Percentiles rank a stretch among this genome's conserved stretches.
phyloP scores from a whole-genome alignment of 805 yeast genomes.

The Barnettozyma populi region DNA sequence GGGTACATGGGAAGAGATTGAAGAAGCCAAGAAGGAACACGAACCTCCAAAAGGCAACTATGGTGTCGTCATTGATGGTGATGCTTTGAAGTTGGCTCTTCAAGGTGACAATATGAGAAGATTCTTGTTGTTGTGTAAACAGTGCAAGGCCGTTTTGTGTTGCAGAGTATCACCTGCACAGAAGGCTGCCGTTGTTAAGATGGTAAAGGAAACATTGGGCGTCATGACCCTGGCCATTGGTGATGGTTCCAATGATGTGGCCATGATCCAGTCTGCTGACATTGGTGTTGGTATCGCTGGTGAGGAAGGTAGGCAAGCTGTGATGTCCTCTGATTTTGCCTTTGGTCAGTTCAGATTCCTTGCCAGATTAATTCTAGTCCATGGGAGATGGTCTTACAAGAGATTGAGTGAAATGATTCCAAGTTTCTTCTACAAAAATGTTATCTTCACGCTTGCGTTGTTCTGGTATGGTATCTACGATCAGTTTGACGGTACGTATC shows the following conservation, averaged over 20 bases:
- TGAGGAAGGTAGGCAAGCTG: constrained; percentile 88
- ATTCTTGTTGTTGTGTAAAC: constrained; percentile 68
- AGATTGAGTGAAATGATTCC: constrained; percentile 82
- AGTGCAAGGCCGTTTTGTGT: constrained; percentile 76
- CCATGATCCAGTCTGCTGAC: constrained; percentile 86
- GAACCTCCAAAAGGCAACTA: constrained; percentile 60
- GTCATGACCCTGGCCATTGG: constrained; percentile 88
- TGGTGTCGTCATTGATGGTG: constrained; percentile 79
- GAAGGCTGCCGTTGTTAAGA: constrained; percentile 74
- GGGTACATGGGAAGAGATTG: constrained; percentile 56
- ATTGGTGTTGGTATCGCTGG: constrained; percentile 90
- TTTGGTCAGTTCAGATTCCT: constrained; percentile 76
- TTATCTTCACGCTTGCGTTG: constrained; percentile 64
- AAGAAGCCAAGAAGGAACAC: constrained; percentile 49
- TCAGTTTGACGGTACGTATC: constrained; percentile 74
- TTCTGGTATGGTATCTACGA: constrained; percentile 78
- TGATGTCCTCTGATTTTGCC: constrained; percentile 84
- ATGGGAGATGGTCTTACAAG: constrained; percentile 85
- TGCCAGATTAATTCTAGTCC: constrained; percentile 61
- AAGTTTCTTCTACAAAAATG: constrained; percentile 73
- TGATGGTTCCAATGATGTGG: constrained; percentile 86
- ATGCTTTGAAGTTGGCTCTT: constrained; percentile 56
- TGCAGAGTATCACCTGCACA: constrained; percentile 89
- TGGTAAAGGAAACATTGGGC: constrained; percentile 66
- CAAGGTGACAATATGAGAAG: constrained; percentile 43